Base-by-base conservation (phyloP, 83 land plant genomes). In the Picea engelmannii region DNA sequence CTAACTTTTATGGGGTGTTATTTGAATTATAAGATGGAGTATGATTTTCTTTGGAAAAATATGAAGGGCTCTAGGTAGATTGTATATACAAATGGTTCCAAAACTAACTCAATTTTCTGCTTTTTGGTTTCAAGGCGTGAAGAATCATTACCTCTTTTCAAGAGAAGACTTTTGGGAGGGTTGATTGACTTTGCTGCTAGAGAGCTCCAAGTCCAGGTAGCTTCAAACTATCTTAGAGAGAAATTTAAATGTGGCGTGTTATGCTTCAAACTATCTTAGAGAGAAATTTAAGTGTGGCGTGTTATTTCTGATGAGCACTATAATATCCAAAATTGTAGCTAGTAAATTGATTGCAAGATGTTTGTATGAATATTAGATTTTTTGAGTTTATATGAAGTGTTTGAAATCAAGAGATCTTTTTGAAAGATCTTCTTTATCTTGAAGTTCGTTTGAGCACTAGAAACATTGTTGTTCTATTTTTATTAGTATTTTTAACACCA, bases 131-230 rank as follows among this genome's bases (percentile, higher is more conserved):
- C 81, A 85, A 98, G 99, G 68, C 99, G 99, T 24, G 99, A 98
- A 79, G 99, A 94, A 79, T 93, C 97, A 62, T 75, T 98, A 80
- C 97, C 99, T 44, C 84, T 96, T 73, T 93, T 98, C 61, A 98
- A 96, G 79, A 87, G 99, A 80, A 96, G 92, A 82, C 92, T 98
- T n/a, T 85, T 98, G 85, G 95, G 99, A 78, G 87, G 89, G 31
- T 87, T 98, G 87, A 85, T 98, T 59, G 99, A 98, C 67, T 98
- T 98, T 86, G 91, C 99, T 80, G 92, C 97, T 12, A 89, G 99
- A 71, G 99, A 98, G 78, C 89, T 98, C 64, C 96, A 91, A 85
- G 91, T 85, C 78, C 99, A 98, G 99, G 99, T 94, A 79, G 64
- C 44, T 73, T 82, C 74, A 77, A 49, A 49, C 55, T 49, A 49